Evolutionary conservation across 2,329 filamentous ascomycete genomes (phyloP), one percentile per base, ranked within the genome.

Genomic region (Fusarium pilosicola): DNA sequence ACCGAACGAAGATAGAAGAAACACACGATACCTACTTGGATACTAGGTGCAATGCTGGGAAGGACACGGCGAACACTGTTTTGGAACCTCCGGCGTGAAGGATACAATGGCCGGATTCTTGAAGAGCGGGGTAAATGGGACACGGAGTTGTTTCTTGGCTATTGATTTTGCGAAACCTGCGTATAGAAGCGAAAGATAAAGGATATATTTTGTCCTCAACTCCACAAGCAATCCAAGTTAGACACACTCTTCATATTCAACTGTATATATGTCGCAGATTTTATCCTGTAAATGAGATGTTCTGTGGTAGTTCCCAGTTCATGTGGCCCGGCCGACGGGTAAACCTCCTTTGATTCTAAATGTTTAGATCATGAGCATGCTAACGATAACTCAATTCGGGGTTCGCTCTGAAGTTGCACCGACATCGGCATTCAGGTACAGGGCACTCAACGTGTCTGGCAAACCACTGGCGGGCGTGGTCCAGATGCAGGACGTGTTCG

Each of bases 391-490:
- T 86, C 75, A 91, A 76, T 81, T 91, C 89, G 10, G 88, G 88
- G 65, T 90, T 90, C 18, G 88, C 88, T 73, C 86, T 84, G 68
- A 89, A 89, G 77, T 89, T 90, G 78, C 90, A 93, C 41, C 87
- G 85, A 72, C 91, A 93, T 58, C 89, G 85, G 76, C 91, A 93
- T 81, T 92, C 91, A 2, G 91, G 90, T 56, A 92, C 90, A 0
- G 91, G 90, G 76, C 91, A 93, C 81, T 93, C 90, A 34, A 86
- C 85, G 73, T 92, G 90, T 38, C 89, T 82, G 12, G 86, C 84
- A 76, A 93, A 93, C 91, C 91, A 93, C 80, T 88, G 86, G 74
- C 89, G 82, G 11, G 90, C 90, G 78, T 93, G 91, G 74, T 92
- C 91, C 65, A 92, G 84, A 75, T 93, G 91, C 76, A 91, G 81